Conservation (phyloP, 768 basidiomycete species). For the Termitomyces sp. region DNA sequence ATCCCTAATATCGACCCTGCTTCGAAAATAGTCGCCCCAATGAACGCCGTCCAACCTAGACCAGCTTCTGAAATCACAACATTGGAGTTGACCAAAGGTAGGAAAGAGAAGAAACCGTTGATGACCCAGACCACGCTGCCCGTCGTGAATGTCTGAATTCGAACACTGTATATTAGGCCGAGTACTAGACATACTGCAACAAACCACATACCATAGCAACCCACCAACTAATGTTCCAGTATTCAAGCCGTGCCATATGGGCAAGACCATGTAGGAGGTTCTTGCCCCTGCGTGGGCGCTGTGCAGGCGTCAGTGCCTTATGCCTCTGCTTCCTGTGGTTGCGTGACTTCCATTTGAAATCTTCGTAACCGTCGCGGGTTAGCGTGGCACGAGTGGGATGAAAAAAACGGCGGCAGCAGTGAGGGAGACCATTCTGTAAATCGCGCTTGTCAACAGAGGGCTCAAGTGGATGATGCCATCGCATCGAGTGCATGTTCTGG, state of each 20-base stretch:
- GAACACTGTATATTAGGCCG: neutral
- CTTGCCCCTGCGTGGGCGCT: slow-evolving; percentile 13
- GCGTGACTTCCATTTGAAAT: slow-evolving; percentile 36
- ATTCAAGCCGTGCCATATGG: slow-evolving; percentile 32
- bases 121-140: neutral
- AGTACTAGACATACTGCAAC: neutral
- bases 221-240: slow-evolving; percentile 46
- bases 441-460: neutral
- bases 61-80: slow-evolving; percentile 23
- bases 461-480: neutral
- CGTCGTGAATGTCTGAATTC: neutral
- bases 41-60: slow-evolving; percentile 46
- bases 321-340: slow-evolving; percentile 36
- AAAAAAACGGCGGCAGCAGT: neutral
- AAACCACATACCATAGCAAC: slow-evolving; percentile 30
- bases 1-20: slow-evolving; percentile 50
- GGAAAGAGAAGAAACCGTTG: neutral
- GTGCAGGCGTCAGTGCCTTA: slow-evolving; percentile 20
- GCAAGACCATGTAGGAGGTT: slow-evolving; percentile 17
- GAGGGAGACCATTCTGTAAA: neutral
- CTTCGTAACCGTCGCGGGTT: slow-evolving; percentile 4
- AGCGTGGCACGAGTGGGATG: slow-evolving; percentile 14
- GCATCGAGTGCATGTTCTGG: neutral
- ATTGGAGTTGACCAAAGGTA: neutral
- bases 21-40: slow-evolving; percentile 61